Base-by-base conservation (phyloP, 1,139 yeast genomes). In the Pichia cactophila region DNA sequence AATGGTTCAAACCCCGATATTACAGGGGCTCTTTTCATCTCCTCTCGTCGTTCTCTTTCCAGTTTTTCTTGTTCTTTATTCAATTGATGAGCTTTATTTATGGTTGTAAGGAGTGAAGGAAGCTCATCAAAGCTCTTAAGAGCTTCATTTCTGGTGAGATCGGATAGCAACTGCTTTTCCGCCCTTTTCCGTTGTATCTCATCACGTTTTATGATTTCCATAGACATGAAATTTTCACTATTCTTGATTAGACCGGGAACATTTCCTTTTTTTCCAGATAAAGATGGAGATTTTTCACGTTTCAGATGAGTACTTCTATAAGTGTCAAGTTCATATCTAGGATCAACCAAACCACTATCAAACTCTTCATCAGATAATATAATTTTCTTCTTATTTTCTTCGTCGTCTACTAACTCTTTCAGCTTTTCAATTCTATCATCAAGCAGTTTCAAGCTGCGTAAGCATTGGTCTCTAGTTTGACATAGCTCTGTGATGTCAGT, bases 271-370 rank as follows among this genome's bases (percentile, higher is more conserved):
- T 11, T 46, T 2, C 42, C 36, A n/a, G 45, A 10, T 16, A 9
- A 26, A 14, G 38, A 17, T 17, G 44, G 43, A 43, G 43, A 28
- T 20, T 8, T 6, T 3, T 29, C 3, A 16, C 43, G 31, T n/a
- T 26, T 9, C 7, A 29, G 14, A 36, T 31, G 11, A 12, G 31
- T 14, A 2, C 44, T 20, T 26, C 17, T 39, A 23, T 48, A 46
- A 3, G 31, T 35, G 3, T 42, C 14, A 40, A 9, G 1, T n/a
- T 49, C 50, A 41, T 49, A 51, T 20, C 54, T 17, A 8, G 52
- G 54, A 43, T 51, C 54, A 56, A 92, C 88, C 64, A 87, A 88
- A 60, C 88, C 97, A 67, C 92, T 97, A 67, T 92, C 98, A 66
- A 92, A 94, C 1, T 51, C 54, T 26, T 42, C 42, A 35, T 51